Percentiles rank a stretch among this genome's conserved stretches.
Conservation (phyloP, 2,329 filamentous ascomycete species). For the Trichoderma endophyticum region DNA sequence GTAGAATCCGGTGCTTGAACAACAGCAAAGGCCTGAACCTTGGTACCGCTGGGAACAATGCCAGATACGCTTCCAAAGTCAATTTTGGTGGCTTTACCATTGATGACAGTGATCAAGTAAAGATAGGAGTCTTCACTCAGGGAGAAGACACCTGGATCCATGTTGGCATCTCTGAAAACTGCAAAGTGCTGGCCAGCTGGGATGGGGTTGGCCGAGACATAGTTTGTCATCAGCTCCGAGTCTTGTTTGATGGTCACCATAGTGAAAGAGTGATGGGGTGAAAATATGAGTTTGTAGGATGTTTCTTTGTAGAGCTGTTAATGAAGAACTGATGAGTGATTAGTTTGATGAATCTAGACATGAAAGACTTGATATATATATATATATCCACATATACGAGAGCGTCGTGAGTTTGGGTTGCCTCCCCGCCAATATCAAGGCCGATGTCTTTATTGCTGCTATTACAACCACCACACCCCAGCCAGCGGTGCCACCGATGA, state of each 20-base stretch:
- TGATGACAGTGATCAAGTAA: not conserved
- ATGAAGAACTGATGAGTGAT: not conserved
- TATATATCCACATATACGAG: not conserved
- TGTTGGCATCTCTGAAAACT: not conserved
- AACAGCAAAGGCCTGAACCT: not conserved
- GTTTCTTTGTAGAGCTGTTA: not conserved
- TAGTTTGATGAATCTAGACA: not conserved
- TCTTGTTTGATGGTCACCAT: not conserved
- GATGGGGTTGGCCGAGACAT: not conserved
- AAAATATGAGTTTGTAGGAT: not conserved
- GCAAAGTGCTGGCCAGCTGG: not conserved
- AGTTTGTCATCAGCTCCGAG: not conserved
- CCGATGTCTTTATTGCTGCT: not conserved
- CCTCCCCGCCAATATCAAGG: not conserved
- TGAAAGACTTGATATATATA: not conserved
- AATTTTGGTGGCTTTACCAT: not conserved
- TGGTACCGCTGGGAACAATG: not conserved
- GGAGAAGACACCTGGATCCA: not conserved
- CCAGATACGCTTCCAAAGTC: not conserved
- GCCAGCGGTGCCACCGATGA: not conserved
- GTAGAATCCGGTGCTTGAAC: not conserved
- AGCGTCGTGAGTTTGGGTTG: not conserved
- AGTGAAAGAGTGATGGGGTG: not conserved
- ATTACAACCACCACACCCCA: not conserved
- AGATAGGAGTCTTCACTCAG: not conserved